Conservation (phyloP, 148 eudicot species). For the Camellia japonica region DNA sequence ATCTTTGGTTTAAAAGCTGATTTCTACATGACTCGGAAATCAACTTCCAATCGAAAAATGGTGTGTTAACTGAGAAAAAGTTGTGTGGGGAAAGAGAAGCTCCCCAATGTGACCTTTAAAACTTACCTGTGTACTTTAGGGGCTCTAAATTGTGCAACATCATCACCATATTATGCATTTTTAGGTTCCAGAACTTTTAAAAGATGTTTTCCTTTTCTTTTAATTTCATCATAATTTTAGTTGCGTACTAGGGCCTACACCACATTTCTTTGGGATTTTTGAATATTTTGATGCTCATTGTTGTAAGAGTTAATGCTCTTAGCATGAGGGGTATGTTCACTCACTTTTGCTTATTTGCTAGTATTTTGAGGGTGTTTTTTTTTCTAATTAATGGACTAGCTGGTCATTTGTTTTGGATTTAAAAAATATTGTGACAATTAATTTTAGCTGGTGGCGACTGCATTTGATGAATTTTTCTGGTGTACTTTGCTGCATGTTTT, state of each 20-base stretch:
- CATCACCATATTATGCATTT: background rate
- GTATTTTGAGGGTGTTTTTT: no score
- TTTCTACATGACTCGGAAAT: no score
- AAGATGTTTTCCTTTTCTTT: background rate
- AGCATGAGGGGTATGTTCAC: conserved; percentile 4
- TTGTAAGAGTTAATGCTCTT: background rate
- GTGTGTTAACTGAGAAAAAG: no score
- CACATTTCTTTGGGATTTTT: background rate
- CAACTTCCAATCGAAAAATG: no score
- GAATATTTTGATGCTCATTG: background rate
- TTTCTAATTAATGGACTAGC: no score
- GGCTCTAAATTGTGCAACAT: no score
- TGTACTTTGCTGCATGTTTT: background rate
- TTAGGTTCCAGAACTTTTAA: background rate
- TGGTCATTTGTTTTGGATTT: background rate
- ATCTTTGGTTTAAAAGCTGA: no score
- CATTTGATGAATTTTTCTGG: background rate
- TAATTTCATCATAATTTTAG: background rate
- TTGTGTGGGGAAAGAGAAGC: no score
- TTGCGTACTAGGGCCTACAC: background rate
- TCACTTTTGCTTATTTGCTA: background rate
- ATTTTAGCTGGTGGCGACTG: background rate
- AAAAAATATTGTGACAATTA: background rate
- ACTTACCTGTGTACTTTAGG: background rate
- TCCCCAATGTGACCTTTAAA: background rate